Base-by-base conservation (phyloP, 352 stramenopile species). In the Phytopythium delawarense region DNA sequence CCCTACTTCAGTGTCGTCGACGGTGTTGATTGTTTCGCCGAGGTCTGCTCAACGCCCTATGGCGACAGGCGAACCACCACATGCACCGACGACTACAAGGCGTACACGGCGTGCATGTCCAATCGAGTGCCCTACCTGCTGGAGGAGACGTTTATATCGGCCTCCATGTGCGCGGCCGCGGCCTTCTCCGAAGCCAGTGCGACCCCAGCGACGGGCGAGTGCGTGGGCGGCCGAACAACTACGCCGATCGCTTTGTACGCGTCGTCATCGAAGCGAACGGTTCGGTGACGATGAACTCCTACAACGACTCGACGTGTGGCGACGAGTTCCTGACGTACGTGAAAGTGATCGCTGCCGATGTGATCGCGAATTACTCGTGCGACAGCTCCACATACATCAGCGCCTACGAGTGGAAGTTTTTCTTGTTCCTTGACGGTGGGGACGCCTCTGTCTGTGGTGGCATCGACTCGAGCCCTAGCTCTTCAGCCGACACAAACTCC, bases 71-170 rank as follows among this genome's bases (percentile, higher is more conserved):
- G 3, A 12, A 60, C 39, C 42, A 37, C 21, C 39, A 23, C 20
- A 51, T 60, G 54, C 3, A 35, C 25, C 23, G 39, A 60, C 54
- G 39, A 60, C n/a, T 60, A 60, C 54, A 60, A 60, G 37, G 37
- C 54, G 8, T 60, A 60, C 54, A 23, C 39, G 25, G 54, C 35
- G 39, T 60, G 54, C n/a, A 60, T 60, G 54, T 60, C 54, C 20
- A 60, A 60, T 12, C 54, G 39, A 8, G 39, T 16, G 12, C 12
- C 21, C 5, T 60, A 60, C 39, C 54, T 60, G 21, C 54, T 60
- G 8, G 23, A 60, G 54, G 54, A 60, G 52, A 39, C 0, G n/a
- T 60, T 50, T 15, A 23, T 40, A 0, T 52, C 54, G 5, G 54
- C 15, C 4, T 60, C 54, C 5, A 23, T 52, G 6, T 60, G 54